Conservation (phyloP, 768 basidiomycete species). For the Calocybe cyanea region DNA sequence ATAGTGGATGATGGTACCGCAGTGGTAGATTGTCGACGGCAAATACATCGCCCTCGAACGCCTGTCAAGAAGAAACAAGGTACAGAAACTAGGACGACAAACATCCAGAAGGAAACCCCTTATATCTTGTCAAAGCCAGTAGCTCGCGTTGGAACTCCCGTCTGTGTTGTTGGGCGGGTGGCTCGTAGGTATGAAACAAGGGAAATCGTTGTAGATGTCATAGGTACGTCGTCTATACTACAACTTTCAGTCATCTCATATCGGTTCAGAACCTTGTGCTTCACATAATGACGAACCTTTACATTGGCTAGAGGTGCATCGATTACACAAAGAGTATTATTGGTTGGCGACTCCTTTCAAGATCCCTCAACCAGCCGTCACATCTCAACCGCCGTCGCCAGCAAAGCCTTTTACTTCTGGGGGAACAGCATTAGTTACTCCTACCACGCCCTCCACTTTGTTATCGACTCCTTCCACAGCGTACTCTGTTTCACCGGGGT, state of each 20-base stretch:
- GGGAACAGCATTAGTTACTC: conserved; percentile 11
- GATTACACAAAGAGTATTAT: conserved; percentile 53
- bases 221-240: conserved; percentile 37
- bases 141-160: conserved; percentile 41
- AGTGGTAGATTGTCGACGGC: conserved; percentile 64
- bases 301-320: conserved; percentile 51
- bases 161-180: conserved; percentile 47
- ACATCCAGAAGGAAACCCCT: conserved; percentile 7
- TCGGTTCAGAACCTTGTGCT: conserved; percentile 35
- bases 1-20: conserved; percentile 77
- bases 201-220: conserved; percentile 42
- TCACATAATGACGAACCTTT: conserved; percentile 56
- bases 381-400: conserved; percentile 9
- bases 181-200: conserved; percentile 35
- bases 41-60: conserved; percentile 24
- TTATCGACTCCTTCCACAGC: conserved; percentile 13
- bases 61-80: conserved; percentile 16
- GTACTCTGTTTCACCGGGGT: conserved; percentile 13
- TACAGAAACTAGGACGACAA: conserved; percentile 5
- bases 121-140: conserved; percentile 28
- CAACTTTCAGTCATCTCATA: background rate
- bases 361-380: conserved; percentile 29
- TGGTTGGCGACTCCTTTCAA: conserved; percentile 45
- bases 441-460: conserved; percentile 19
- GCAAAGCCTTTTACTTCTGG: background rate